These are phyloP conservation scores for Penicillium mononematosum DNA, from an alignment of 495 filamentous ascomycete species.

Conservation along the genomic window DNA sequence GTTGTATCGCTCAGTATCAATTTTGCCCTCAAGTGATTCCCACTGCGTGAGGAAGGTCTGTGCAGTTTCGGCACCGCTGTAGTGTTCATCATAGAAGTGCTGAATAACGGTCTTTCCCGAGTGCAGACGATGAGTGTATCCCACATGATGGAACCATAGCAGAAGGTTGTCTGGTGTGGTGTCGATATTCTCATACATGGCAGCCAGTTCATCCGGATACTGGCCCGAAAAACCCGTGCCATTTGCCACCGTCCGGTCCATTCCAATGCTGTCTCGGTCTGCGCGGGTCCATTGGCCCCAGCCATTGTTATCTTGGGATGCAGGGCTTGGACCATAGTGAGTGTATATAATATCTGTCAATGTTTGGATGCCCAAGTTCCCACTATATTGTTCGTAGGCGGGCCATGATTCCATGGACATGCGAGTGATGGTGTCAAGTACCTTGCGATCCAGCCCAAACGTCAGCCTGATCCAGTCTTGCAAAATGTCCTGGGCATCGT, in stretches of 20 bases:
- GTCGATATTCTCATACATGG: constrained; percentile 56
- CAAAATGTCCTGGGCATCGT: constrained; percentile 48
- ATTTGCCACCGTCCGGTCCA: constrained; percentile 68
- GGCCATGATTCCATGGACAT: constrained; percentile 71
- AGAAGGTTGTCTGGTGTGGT: constrained; percentile 68
- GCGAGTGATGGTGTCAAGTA: constrained; percentile 57
- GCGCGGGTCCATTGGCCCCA: constrained; percentile 76
- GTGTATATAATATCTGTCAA: constrained; percentile 64
- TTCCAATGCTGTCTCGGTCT: constrained; percentile 57
- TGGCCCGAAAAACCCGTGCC: constrained; percentile 65
- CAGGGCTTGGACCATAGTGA: constrained; percentile 68
- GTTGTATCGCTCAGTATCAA: constrained; percentile 62
- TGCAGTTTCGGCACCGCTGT: constrained; percentile 57
- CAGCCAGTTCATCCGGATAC: constrained; percentile 60
- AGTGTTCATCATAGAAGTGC: constrained; percentile 74
- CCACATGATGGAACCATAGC: constrained; percentile 76
- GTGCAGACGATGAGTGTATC: constrained; percentile 62
- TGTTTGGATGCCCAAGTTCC: constrained; percentile 70
- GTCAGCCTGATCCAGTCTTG: constrained; percentile 67
- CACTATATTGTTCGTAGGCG: constrained; percentile 68
- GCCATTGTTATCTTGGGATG: constrained; percentile 63
- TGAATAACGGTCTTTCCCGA: constrained; percentile 71
- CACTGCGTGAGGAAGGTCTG: constrained; percentile 57
- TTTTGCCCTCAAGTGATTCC: constrained; percentile 51
- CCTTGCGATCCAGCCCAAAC: constrained; percentile 52